phyloP scores from a whole-genome alignment of 108 stramenopile species.

The Skeletonema grethae region DNA sequence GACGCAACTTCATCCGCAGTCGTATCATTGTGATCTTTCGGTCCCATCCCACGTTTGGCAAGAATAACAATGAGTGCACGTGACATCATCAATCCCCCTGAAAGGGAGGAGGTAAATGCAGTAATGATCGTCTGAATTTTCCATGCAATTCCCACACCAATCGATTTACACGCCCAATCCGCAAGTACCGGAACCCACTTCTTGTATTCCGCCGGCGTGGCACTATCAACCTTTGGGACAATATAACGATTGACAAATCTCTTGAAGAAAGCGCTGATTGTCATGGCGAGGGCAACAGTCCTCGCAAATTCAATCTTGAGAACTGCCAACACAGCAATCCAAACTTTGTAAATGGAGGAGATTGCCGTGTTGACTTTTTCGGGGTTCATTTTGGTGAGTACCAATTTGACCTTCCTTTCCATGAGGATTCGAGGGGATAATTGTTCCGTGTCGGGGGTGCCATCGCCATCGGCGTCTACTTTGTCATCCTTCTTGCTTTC shows the following conservation, averaged over 20 bases:
- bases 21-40: constrained; percentile 71
- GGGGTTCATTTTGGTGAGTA: constrained; percentile 88
- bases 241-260: constrained; percentile 67
- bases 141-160: constrained; percentile 93
- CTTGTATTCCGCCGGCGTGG: constrained; percentile 83
- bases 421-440: constrained; percentile 67
- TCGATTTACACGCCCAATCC: constrained; percentile 69
- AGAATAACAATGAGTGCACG: constrained; percentile 60
- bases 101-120: constrained; percentile 86
- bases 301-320: constrained; percentile 89
- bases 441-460: constrained; percentile 74
- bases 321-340: constrained; percentile 90
- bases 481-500: constrained; percentile 91
- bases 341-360: constrained; percentile 69
- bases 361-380: constrained; percentile 77
- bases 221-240: constrained; percentile 61
- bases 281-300: constrained; percentile 82
- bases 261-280: constrained; percentile 82
- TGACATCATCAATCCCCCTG: constrained; percentile 90
- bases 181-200: constrained; percentile 79
- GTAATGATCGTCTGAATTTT: constrained; percentile 85
- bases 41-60: constrained; percentile 52
- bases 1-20: constrained; percentile 81
- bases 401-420: constrained; percentile 82
- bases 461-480: constrained; percentile 84